A percentile compares a stretch with the other conserved stretches of the same genome.
Evolutionary conservation across 2,329 filamentous ascomycete species (phyloP).

Genomic region (Fusarium pininemorale): DNA sequence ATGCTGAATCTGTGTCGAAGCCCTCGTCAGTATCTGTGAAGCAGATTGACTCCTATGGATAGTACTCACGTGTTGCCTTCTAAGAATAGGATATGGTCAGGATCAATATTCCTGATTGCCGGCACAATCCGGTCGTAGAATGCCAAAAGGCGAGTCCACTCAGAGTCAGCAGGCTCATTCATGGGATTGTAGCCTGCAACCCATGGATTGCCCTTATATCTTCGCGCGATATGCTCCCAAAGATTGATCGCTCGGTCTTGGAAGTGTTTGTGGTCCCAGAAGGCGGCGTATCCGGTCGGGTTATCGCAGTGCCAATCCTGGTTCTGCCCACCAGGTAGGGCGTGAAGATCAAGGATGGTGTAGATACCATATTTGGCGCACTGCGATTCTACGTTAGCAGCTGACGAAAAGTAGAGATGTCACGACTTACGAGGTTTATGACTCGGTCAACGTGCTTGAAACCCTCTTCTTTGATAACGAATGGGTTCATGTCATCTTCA

Average conservation of each 20-base stretch:
- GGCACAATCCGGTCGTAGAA: conserved; percentile 54
- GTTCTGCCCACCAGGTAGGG: conserved; percentile 56
- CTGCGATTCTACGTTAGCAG: background rate
- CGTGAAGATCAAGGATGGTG: conserved; percentile 56
- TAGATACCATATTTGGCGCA: conserved; percentile 55
- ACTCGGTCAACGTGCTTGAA: conserved; percentile 61
- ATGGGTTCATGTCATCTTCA: conserved; percentile 61
- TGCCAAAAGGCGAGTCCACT: conserved; percentile 47
- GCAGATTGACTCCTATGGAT: fast-evolving
- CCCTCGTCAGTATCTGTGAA: fast-evolving
- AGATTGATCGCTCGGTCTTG: conserved; percentile 55
- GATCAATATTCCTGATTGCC: conserved; percentile 51
- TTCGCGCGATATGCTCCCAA: conserved; percentile 53
- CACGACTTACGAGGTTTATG: conserved; percentile 48
- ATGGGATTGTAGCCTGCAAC: conserved; percentile 52
- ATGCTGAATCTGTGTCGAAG: conserved; percentile 36
- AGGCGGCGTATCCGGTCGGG: conserved; percentile 50
- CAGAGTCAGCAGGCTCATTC: conserved; percentile 44
- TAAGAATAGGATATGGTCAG: conserved; percentile 58
- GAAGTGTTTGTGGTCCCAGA: conserved; percentile 57
- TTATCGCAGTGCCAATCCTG: conserved; percentile 57
- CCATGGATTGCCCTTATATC: conserved; percentile 53
- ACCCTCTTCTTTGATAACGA: conserved; percentile 57
- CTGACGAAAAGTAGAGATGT: fast-evolving
- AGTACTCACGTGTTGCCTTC: conserved; percentile 56